Evolutionary conservation across 345 rosid genomes (phyloP), one percentile per base, ranked within the genome.

Genomic region (Noccaea caerulescens): DNA sequence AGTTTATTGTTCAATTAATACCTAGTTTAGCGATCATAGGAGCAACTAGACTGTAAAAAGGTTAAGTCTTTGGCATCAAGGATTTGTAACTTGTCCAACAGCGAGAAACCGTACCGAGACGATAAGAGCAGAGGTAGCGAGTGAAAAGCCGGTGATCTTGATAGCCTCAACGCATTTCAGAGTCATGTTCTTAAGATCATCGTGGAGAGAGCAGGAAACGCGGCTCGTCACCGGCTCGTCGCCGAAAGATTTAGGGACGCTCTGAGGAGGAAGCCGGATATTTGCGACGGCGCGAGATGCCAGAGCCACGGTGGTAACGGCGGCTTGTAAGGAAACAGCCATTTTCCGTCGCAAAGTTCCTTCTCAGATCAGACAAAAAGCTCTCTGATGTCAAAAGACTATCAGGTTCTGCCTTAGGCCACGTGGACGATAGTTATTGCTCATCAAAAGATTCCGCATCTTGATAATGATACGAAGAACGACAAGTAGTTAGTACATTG

Each of bases 291-390:
- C 54, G 75, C 79, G 79, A 25, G 82, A 38, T 6, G 52, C 76
- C 39, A 74, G 72, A 54, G 77, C 71, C 63, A 80, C 72, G 65
- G 86, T 71, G 9, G 87, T 86, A 11, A 89, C 86, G 34, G 89
- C 85, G 38, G 97, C 88, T 80, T 88, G 92, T 25, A 87, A 73
- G 3, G 92, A 83, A 76, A 91, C 78, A 47, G 92, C 94, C 98
- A 89, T 92, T 14, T 36, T 52, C 58, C n/a, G 62, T 25, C 47
- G 10, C 42, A 51, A n/a, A 50, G 41, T 41, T 51, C 20, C 4
- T 69, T 11, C 57, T 55, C 34, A 57, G 57, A 45, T 58, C 56
- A 57, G 64, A 18, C 63, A 55, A 68, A 56, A 57, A n/a, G 34
- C 30, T 38, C 27, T 44, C 45, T 18, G 20, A 33, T 58, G 71